Base-by-base conservation (phyloP, 192 early-diverging fungal genomes). In the Entomortierella lignicola region DNA sequence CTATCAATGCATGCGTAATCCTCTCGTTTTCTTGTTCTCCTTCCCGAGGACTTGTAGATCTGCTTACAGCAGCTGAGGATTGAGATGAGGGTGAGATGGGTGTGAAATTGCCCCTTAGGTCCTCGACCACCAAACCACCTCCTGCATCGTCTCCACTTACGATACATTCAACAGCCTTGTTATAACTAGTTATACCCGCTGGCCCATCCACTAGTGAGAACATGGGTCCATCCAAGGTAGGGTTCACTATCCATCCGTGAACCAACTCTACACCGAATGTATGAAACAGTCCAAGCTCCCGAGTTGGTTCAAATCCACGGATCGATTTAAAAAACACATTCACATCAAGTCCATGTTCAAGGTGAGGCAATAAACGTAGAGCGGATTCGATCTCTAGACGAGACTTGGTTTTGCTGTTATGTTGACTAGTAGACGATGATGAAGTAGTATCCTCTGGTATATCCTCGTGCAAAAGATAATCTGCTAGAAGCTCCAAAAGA, bases 181-280 rank as follows among this genome's bases (percentile, higher is more conserved):
- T 95, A 69, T 99, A 99, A 53, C 86, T 89, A 5, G 62, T 60
- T 43, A 79, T 66, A 2, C 55, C 68, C 4, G 66, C 75, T 26
- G 67, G 67, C 18, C 86, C 85, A 8, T 75, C 43, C 3, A 87
- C 82, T 4, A 97, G 71, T 4, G 88, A 66, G 8, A 71, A 75
- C 57, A 89, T 89, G 6, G 92, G 84, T 13, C 81, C 79, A 17
- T 77, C 63, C 53, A 90, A 91, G 60, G 84, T 67, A 0, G 89
- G 87, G 56, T 93, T 92, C 25, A 88, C 90, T 23, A 93, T 88
- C 96, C 96, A 99, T 20, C 97, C 97, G 82, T 98, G 96, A 47
- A 94, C 93, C 10, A 98, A 72, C 21, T 88, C 84, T 3, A 98
- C 92, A 31, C 86, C 68, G 66, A 97, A 96, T 10, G 91, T 84